These are phyloP conservation scores for Penicillium fimorum DNA, from an alignment of 495 filamentous ascomycete genomes.

Conservation along the genomic window DNA sequence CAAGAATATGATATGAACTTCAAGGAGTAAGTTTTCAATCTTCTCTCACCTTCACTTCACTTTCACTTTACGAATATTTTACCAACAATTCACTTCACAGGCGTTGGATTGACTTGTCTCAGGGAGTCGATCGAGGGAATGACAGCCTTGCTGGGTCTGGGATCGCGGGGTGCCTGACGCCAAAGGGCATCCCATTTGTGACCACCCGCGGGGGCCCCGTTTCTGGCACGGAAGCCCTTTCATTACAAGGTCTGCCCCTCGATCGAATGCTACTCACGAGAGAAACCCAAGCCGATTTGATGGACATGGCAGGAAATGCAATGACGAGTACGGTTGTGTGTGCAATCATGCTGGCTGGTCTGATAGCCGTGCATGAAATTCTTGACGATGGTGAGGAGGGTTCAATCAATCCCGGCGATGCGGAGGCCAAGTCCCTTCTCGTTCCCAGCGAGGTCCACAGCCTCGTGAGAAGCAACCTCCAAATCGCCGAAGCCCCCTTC, in stretches of 20 bases:
- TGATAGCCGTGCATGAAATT: constrained; percentile 45
- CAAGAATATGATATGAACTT: constrained; percentile 56
- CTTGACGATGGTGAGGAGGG: constrained; percentile 23
- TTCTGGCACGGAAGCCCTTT: constrained; percentile 63
- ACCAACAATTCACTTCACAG: constrained; percentile 27
- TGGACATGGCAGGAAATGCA: constrained; percentile 78
- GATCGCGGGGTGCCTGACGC: constrained; percentile 69
- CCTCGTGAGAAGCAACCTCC: constrained; percentile 14
- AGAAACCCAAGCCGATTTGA: constrained; percentile 63
- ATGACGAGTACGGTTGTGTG: constrained; percentile 79
- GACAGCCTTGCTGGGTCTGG: constrained; percentile 50
- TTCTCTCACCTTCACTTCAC: not conserved
- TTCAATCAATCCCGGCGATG: constrained; percentile 1
- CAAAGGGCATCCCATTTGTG: constrained; percentile 60
- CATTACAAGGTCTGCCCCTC: constrained; percentile 70
- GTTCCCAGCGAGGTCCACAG: constrained; percentile 6
- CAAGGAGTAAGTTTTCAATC: constrained; percentile 52
- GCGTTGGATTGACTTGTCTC: constrained; percentile 65
- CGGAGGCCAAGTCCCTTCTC: constrained; percentile 10
- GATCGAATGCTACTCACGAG: constrained; percentile 59
- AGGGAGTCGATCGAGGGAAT: constrained; percentile 65
- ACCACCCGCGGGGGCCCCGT: constrained; percentile 63
- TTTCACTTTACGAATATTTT: not conserved
- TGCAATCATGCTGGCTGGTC: constrained; percentile 53
- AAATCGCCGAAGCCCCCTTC: not conserved